Evolutionary conservation across 148 eudicot genomes (phyloP), one percentile per base, ranked within the genome.

Genomic region (Rhododendron griersonianum): DNA sequence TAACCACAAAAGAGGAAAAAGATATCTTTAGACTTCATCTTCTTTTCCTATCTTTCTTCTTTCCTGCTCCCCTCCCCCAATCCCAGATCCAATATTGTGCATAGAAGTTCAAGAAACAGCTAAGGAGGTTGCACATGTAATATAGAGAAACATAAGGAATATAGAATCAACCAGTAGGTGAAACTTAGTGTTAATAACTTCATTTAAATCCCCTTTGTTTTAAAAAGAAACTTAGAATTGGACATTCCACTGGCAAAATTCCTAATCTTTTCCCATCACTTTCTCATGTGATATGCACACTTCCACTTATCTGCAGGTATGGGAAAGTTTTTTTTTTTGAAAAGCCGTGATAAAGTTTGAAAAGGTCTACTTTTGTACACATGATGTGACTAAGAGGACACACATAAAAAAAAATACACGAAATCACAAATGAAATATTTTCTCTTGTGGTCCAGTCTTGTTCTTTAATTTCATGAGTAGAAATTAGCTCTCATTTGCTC

Each of bases 131-230:
- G 44, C 7, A 41, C 44, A 5, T n/a, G 51, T 48, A 57, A 48
- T 44, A 81, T 61, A 50, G 53, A 76, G 84, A 87, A 85, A 78
- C 37, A 82, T 44, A 78, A 57, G 76, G 30, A 47, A 1, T 80
- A 50, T 3, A 18, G 45, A 81, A 50, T 50, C 55, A 50, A 81
- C 55, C 15, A 51, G 67, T 28, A 21, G 71, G 74, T 67, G 71
- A 65, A 8, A 3, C 30, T 10, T 65, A 65, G 71, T 4, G 61
- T 18, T 55, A 18, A 47, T 18, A 16, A 55, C 61, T 55, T 16
- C 61, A 55, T 55, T 55, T 4, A 15, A 15, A 55, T 3, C 33
- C 73, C 4, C 0, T 25, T 65, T 47, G 2, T 65, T 65, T 39
- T 5, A 39, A 39, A 39, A 47, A 47, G 50, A 47, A 7, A 47